A percentile compares a stretch with the other conserved stretches of the same genome.
phyloP scores from a whole-genome alignment of 2,329 filamentous ascomycete species.

The Penicillium sp. region DNA sequence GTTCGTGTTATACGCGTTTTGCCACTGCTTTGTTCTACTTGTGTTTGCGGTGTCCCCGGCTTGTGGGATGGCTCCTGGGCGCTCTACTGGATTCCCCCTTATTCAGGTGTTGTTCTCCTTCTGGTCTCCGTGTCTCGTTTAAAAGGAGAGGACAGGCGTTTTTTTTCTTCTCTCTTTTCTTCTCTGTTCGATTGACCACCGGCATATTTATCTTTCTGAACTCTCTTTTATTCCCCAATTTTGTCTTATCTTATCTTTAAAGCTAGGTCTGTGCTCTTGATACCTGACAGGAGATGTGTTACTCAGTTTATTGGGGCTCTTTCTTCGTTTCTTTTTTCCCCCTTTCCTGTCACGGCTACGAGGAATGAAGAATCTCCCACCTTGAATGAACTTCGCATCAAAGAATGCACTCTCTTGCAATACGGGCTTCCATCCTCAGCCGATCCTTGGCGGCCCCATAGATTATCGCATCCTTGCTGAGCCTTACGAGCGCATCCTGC shows the following conservation, averaged over 20 bases:
- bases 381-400: slow-evolving; percentile 1
- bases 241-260: not conserved
- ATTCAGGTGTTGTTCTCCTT: slow-evolving; percentile 5
- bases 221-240: slow-evolving; percentile 1
- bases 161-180: slow-evolving; percentile 1
- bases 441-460: no score
- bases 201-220: slow-evolving; percentile 2
- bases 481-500: not conserved
- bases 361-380: slow-evolving; percentile 2
- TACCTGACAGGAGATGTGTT: slow-evolving; percentile 18
- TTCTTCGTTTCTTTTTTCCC: slow-evolving; percentile 1
- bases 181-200: not conserved
- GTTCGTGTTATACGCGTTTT: slow-evolving; percentile 8
- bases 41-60: slow-evolving; percentile 3
- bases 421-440: no score
- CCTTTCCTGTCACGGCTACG: slow-evolving; percentile 1
- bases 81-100: slow-evolving; percentile 17
- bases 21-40: slow-evolving; percentile 3
- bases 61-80: slow-evolving; percentile 12
- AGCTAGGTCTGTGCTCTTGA: slow-evolving; percentile 16
- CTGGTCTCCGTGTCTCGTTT: slow-evolving; percentile 11
- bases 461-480: not conserved
- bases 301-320: slow-evolving; percentile 1
- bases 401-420: no score
- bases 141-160: slow-evolving; percentile 22